Percentiles rank a stretch among this genome's conserved stretches.
Conservation (phyloP, 2,329 filamentous ascomycete species). For the Stachybotrys chlorohalonatus region DNA sequence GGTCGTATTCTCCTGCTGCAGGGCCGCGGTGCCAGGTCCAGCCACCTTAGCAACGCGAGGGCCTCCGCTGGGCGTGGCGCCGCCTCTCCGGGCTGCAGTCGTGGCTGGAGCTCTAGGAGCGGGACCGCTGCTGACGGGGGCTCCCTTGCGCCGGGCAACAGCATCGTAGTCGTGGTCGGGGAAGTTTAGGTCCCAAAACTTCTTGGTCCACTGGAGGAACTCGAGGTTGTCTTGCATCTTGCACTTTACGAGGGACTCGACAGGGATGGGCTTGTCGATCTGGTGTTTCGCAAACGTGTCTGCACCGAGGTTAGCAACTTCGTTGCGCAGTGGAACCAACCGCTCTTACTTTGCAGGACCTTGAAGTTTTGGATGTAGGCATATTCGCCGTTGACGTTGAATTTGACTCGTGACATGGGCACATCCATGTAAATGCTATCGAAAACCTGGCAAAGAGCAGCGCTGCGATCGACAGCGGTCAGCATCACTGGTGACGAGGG, state of each 20-base stretch:
- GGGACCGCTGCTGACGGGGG: conserved; percentile 45
- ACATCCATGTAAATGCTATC: conserved; percentile 97
- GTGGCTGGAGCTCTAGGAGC: conserved; percentile 41
- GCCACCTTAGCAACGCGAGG: conserved; percentile 36
- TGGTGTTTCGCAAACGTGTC: conserved; percentile 79
- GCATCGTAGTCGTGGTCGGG: conserved; percentile 97
- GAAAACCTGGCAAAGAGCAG: conserved; percentile 93
- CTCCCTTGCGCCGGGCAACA: conserved; percentile 72
- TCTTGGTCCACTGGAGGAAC: conserved; percentile 95
- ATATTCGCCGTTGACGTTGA: conserved; percentile 96
- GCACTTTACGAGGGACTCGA: conserved; percentile 87
- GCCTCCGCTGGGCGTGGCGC: conserved; percentile 53
- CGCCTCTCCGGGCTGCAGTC: conserved; percentile 43
- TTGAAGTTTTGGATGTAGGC: conserved; percentile 99
- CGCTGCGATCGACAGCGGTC: conserved; percentile 44
- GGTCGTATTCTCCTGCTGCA: conserved; percentile 77
- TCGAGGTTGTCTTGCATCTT: conserved; percentile 99
- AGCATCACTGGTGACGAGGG: conserved; percentile 1
- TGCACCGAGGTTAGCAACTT: conserved; percentile 22
- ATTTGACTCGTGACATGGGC: conserved; percentile 93
- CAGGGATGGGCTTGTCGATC: conserved; percentile 82
- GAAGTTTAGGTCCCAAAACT: conserved; percentile 97
- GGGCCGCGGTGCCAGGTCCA: conserved; percentile 56
- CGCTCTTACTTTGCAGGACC: conserved; percentile 74
- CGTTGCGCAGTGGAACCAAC: neutral